Evolutionary conservation across 495 filamentous ascomycete genomes (phyloP).

Genomic region (Viridothelium virens): DNA sequence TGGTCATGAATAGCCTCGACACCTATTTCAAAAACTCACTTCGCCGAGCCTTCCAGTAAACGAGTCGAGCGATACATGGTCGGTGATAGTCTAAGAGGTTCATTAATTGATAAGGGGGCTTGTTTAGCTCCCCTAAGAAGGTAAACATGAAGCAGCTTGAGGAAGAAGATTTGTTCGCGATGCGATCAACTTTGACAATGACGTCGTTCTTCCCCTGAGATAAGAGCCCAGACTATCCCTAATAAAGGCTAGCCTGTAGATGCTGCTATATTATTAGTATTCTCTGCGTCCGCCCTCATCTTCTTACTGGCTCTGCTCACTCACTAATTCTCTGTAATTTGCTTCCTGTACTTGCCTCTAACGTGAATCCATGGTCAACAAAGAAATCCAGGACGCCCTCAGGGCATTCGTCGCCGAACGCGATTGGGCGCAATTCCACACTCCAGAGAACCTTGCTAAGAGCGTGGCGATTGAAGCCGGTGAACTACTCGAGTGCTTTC

Average conservation of each 20-base stretch:
- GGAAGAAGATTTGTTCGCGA: too few relatives aligned
- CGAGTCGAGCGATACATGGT: too few relatives aligned
- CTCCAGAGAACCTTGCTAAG: conserved; percentile 21
- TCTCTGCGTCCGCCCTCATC: not conserved
- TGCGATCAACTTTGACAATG: too few relatives aligned
- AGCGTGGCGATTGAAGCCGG: conserved; percentile 20
- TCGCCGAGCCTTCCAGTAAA: too few relatives aligned
- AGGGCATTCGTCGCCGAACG: conserved; percentile 20
- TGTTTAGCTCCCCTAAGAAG: too few relatives aligned
- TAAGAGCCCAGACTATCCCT: not conserved
- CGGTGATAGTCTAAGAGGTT: too few relatives aligned
- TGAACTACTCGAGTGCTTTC: conserved; percentile 22
- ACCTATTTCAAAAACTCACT: too few relatives aligned
- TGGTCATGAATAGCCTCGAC: too few relatives aligned
- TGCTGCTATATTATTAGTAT: not conserved
- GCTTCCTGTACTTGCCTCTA: conserved; percentile 3
- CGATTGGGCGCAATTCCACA: conserved; percentile 24
- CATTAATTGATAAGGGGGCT: too few relatives aligned
- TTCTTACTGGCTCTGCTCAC: not conserved
- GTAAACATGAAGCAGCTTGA: too few relatives aligned
- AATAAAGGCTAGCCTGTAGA: not conserved
- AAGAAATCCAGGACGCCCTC: conserved; percentile 13
- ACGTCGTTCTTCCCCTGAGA: not conserved
- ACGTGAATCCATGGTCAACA: conserved; percentile 15
- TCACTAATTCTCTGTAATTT: not conserved